phyloP scores from a whole-genome alignment of 371 early-diverging fungal species.

The Rhizopus stolonifer region DNA sequence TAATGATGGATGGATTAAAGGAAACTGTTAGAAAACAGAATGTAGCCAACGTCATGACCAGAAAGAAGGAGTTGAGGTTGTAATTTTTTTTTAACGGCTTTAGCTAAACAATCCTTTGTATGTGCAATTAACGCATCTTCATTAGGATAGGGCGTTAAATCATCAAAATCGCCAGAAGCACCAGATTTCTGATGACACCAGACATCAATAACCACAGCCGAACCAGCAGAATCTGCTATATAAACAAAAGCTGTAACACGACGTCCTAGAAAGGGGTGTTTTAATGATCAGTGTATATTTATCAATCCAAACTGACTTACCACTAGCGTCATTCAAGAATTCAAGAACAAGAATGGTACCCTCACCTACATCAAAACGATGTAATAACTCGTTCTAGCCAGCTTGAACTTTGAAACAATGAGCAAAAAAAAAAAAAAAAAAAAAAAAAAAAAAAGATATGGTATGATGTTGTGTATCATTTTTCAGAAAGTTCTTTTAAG shows the following conservation, averaged over 20 bases:
- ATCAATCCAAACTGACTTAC: too few relatives aligned
- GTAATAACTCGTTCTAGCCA: slow-evolving; percentile 90
- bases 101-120: too few relatives aligned
- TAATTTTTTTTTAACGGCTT: too few relatives aligned
- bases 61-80: too few relatives aligned
- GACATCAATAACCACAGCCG: slow-evolving; percentile 88
- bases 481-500: slow-evolving; percentile 96
- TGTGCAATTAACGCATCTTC: slow-evolving; percentile 73
- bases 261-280: slow-evolving; percentile 73
- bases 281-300: neutral
- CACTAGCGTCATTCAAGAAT: slow-evolving; percentile 82
- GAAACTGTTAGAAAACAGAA: slow-evolving; percentile 1
- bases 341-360: slow-evolving; percentile 93
- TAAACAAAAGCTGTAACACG: slow-evolving; percentile 97
- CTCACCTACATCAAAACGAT: slow-evolving; percentile 82
- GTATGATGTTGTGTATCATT: slow-evolving; percentile 88
- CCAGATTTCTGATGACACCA: slow-evolving; percentile 82
- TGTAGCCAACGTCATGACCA: too few relatives aligned
- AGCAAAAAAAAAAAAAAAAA: too few relatives aligned
- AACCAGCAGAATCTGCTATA: slow-evolving; percentile 95
- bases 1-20: slow-evolving; percentile 1
- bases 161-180: slow-evolving; percentile 55
- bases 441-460: slow-evolving; percentile 98
- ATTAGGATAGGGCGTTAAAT: slow-evolving; percentile 82
- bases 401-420: slow-evolving; percentile 96